Evolutionary conservation across 192 early-diverging fungal species (phyloP), one percentile per base, ranked within the genome.

Genomic region (Backusella psychrophila): DNA sequence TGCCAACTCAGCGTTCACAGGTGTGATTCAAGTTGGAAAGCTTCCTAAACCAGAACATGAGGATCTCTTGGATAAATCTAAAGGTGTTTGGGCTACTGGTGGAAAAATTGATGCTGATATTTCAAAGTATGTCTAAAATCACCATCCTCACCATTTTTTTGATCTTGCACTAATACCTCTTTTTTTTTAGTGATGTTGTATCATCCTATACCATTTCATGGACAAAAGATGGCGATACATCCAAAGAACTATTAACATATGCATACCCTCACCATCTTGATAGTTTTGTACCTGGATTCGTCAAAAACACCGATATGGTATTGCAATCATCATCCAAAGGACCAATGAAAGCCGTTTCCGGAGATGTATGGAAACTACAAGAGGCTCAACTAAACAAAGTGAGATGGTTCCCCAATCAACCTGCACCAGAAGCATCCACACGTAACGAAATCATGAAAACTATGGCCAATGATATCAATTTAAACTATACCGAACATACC

Each of bases 261-360:
- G 82, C 82, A 6, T 77, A 80, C 17, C 75, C 75, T 42, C 82
- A 83, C 49, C 82, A 83, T 44, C 17, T 69, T 14, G 11, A 33
- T 0, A 66, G 75, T 1, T 33, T 83, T 72, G 66, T 26, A 5
- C 12, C 8, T 14, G 39, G 14, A 3, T 29, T 21, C 33, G 23
- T 77, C 5, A 65, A 41, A 8, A 71, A 41, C 29, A 83, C 82
- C 11, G 39, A 46, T 14, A 26, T 83, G 53, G 23, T 23, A 4
- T 65, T 83, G 0, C 39, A 71, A 44, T 83, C 82, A 15, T 41
- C 78, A 11, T 63, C 82, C 36, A 79, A 83, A 49, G 82, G 82
- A 0, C 5, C 68, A 19, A 83, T 83, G 82, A 36, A 35, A n/a
- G 82, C 75, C 15, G 74, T 83, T 0, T 67, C 77, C 19, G 75